Conservation (phyloP, 768 basidiomycete species). For the Candolleomyces efflorescens region DNA sequence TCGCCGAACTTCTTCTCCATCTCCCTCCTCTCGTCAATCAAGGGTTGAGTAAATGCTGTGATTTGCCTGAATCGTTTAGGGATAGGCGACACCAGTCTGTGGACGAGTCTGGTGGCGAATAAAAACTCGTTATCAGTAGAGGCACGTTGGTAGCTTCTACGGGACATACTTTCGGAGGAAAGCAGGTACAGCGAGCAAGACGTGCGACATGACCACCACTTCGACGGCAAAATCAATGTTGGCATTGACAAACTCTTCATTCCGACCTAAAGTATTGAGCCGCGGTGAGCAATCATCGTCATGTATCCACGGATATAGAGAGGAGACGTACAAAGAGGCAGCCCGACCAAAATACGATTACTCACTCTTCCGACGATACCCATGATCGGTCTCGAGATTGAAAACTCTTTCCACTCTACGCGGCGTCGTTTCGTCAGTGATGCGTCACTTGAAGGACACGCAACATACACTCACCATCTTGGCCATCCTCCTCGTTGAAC, state of each 20-base stretch:
- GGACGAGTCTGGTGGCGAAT: not conserved
- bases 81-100: not conserved
- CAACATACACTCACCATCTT: not conserved
- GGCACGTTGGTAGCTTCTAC: slow-evolving; percentile 1
- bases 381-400: not conserved
- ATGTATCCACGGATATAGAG: not conserved
- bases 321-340: slow-evolving; percentile 3
- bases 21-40: slow-evolving; percentile 10
- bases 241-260: slow-evolving; percentile 27
- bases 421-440: not conserved
- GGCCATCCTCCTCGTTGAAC: not conserved
- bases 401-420: not conserved
- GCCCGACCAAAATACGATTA: slow-evolving; percentile 1
- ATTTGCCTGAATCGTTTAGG: slow-evolving; percentile 4
- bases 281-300: too few species aligned
- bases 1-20: not conserved
- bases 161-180: slow-evolving; percentile 35
- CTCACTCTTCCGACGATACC: not conserved
- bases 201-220: slow-evolving; percentile 19
- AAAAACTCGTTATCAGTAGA: not conserved
- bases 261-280: too few species aligned
- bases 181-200: slow-evolving; percentile 30
- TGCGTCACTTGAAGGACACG: not conserved
- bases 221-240: slow-evolving; percentile 27
- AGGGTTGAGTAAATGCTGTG: slow-evolving; percentile 5